Evolutionary conservation across 352 stramenopile species (phyloP), one percentile per base, ranked within the genome.

Genomic region (Pseudoperonospora humuli): DNA sequence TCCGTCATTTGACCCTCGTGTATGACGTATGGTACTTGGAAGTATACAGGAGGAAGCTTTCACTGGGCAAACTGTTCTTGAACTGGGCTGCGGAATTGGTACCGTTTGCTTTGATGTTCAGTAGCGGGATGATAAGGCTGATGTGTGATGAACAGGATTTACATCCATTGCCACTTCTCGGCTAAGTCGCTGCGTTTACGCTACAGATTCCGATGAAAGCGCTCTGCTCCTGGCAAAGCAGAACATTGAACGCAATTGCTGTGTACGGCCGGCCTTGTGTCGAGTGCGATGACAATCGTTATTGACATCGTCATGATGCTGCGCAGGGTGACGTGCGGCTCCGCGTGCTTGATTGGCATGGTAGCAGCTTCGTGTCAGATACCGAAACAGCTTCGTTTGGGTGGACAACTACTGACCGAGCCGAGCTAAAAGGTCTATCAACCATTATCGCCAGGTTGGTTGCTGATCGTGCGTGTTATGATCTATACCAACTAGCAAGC

Each of bases 51-150:
- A 57, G 20, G n/a, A n/a, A n/a, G 9, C 40, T 18, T 65, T 82
- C 27, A 18, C 29, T n/a, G 39, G 39, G 7, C 24, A 51, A 25
- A 64, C 38, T 17, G 52, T 84, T 27, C 44, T 87, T 2, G 75
- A 85, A 21, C 51, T 85, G 13, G 70, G 70, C 7, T 77, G 62
- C 42, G 70, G 65, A 34, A 72, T 85, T 14, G 74, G 66, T 83
- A 32, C 10, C 48, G 34, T n/a, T 36, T 20, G 26, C 7, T 45
- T 33, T 19, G 23, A 45, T 25, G 17, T 3, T 27, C 14, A 7
- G 2, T 26, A 14, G 14, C 7, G 1, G 26, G 18, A 17, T 27
- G 9, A 23, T 17, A 14, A 34, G 8, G 23, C 25, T 32, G 0
- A 40, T 13, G 25, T 1, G 5, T 37, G 11, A 8, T 11, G 21